Conservation (phyloP, 768 basidiomycete species). For the Lactarius hengduanensis region DNA sequence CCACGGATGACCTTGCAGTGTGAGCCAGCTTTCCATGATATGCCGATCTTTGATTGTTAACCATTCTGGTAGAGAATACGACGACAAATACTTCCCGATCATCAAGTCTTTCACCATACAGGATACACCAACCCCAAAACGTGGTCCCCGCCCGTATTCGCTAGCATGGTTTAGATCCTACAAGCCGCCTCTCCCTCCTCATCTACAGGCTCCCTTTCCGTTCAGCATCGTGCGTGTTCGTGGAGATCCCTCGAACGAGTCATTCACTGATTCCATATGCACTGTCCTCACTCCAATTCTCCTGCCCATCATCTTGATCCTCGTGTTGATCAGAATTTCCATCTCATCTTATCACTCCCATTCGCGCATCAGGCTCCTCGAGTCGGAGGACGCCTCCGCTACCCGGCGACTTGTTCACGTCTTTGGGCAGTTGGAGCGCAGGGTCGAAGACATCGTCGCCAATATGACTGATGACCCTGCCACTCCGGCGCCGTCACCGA, state of each 20-base stretch:
- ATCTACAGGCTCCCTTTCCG: conserved; percentile 47
- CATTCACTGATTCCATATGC: not conserved
- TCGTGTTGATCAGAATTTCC: conserved; percentile 56
- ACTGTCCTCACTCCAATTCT: conserved; percentile 63
- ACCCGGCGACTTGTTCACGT: conserved; percentile 54
- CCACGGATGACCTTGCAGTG: conserved; percentile 61
- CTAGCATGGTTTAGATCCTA: conserved; percentile 24
- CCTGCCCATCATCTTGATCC: conserved; percentile 54
- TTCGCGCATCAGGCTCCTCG: conserved; percentile 61
- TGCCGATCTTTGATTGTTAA: not conserved
- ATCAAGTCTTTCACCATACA: conserved; percentile 24
- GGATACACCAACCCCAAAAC: conserved; percentile 15
- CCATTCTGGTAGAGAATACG: conserved; percentile 10
- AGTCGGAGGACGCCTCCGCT: conserved; percentile 47
- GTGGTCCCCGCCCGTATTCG: not conserved
- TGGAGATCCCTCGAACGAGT: no score
- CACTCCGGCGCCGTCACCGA: not conserved
- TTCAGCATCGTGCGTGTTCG: conserved; percentile 59
- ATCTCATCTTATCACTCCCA: conserved; percentile 59
- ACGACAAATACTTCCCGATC: conserved; percentile 26
- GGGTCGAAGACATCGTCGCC: conserved; percentile 58
- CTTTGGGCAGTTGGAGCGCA: conserved; percentile 55
- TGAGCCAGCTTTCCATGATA: conserved; percentile 35
- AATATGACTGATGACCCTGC: conserved; percentile 51
- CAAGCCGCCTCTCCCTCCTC: conserved; percentile 19